phyloP scores from a whole-genome alignment of 75 land plant genomes.

The Larix kaempferi region DNA sequence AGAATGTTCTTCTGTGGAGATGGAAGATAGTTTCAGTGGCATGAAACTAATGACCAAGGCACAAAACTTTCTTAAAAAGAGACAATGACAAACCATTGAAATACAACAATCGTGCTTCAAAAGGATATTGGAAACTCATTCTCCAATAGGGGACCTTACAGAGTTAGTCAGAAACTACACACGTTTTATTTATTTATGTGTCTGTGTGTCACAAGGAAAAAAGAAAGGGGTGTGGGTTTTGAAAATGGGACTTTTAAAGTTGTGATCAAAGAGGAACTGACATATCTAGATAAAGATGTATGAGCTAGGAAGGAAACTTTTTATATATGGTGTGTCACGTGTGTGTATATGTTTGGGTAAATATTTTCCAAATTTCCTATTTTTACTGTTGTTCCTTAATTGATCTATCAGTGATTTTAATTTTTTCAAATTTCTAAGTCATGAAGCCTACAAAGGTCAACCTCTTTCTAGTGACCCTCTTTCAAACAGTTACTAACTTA shows the following conservation, averaged over 20 bases:
- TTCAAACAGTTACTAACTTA: background rate
- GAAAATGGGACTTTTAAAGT: no score
- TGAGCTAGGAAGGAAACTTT: no score
- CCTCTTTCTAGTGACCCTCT: background rate
- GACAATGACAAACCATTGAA: background rate
- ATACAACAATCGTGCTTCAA: background rate
- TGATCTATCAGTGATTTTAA: no score
- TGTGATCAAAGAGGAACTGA: no score
- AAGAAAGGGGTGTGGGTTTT: no score
- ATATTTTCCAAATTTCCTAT: no score
- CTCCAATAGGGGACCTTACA: background rate
- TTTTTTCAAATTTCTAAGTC: background rate
- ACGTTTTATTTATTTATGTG: background rate
- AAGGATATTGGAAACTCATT: no score
- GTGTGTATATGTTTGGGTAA: no score
- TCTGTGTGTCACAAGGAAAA: background rate
- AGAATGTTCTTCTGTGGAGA: background rate
- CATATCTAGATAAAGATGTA: no score
- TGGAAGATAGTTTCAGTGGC: background rate
- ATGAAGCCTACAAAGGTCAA: background rate
- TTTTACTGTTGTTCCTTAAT: no score
- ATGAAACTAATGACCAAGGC: constrained; percentile 10
- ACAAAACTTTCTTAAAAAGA: background rate
- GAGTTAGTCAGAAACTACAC: background rate
- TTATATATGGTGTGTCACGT: no score